A percentile compares a stretch with the other conserved stretches of the same genome.
Evolutionary conservation across 176 grass and related monocot species (phyloP).

Genomic region (Aegilops tauschii): DNA sequence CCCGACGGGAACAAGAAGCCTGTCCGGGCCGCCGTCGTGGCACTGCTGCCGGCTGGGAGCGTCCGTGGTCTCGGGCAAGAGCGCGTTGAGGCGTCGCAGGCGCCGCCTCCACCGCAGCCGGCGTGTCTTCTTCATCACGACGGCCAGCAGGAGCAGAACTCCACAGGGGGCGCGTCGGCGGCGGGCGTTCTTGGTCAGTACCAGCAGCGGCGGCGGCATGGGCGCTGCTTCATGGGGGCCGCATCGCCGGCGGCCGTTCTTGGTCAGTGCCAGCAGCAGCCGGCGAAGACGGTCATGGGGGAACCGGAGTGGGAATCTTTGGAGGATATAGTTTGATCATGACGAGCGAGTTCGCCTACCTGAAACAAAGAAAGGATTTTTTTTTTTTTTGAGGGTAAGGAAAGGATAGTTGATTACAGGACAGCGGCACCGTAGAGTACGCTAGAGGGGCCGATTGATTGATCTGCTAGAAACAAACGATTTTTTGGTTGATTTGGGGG

Average conservation of each 20-base stretch:
- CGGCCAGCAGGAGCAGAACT: neutral
- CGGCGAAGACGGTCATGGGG: neutral
- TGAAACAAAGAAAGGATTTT: no score
- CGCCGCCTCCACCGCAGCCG: neutral
- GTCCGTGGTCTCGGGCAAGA: constrained; percentile 16
- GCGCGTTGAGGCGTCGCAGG: neutral
- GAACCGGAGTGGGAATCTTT: no score
- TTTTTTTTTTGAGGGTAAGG: no score
- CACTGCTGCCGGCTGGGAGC: neutral
- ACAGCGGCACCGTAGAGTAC: no score
- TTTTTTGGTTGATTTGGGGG: no score
- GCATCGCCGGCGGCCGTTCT: neutral
- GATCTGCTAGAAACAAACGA: no score
- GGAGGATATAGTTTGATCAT: no score
- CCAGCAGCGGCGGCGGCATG: neutral
- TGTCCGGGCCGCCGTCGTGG: neutral
- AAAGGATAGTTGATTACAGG: no score
- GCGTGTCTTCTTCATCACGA: neutral
- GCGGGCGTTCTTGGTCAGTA: neutral
- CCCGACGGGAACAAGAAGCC: neutral
- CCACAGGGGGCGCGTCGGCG: no score
- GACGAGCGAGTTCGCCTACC: no score
- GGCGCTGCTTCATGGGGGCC: no score
- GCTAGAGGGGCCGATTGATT: no score
- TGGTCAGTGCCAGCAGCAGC: neutral